Percentiles rank a stretch among this genome's conserved stretches.
Conservation (phyloP, 2,329 filamentous ascomycete species). For the Allantophomopsis lycopodina region DNA sequence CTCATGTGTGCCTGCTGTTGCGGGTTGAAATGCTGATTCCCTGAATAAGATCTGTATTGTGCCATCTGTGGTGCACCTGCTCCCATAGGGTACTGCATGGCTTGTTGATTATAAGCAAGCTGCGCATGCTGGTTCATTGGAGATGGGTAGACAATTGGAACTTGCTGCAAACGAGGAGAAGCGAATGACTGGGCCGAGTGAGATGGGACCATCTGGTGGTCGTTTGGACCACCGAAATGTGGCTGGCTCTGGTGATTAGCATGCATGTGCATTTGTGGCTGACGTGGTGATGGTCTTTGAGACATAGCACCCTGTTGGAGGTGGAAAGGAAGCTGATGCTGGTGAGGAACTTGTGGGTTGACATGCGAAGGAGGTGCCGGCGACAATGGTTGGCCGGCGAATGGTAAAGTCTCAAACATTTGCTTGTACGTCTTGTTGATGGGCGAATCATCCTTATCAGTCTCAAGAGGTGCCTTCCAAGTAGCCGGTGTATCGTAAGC, state of each 20-base stretch:
- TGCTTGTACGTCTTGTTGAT: constrained; percentile 60
- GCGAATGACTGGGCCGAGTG: constrained; percentile 75
- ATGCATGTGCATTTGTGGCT: constrained; percentile 66
- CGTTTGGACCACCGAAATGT: constrained; percentile 62
- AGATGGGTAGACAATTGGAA: constrained; percentile 61
- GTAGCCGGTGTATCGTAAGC: constrained; percentile 75
- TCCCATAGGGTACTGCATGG: constrained; percentile 58
- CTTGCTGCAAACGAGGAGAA: constrained; percentile 64
- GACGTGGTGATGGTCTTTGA: constrained; percentile 58
- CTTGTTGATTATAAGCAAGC: constrained; percentile 57
- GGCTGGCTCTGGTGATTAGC: constrained; percentile 47
- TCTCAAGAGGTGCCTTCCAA: constrained; percentile 59
- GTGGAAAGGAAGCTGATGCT: constrained; percentile 73
- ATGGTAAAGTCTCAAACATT: constrained; percentile 59
- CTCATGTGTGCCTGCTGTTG: constrained; percentile 60
- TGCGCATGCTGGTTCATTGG: constrained; percentile 57
- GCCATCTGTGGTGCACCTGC: constrained; percentile 57
- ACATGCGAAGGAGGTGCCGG: constrained; percentile 58
- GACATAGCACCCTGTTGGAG: constrained; percentile 62
- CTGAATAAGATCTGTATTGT: constrained; percentile 58
- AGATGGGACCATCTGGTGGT: constrained; percentile 79
- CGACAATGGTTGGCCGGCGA: constrained; percentile 41
- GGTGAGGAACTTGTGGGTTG: constrained; percentile 62
- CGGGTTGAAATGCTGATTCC: constrained; percentile 58
- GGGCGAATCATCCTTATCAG: constrained; percentile 47